Evolutionary conservation across 1,284 basidiomycete genomes (phyloP).

Genomic region (Ustilago sp.): DNA sequence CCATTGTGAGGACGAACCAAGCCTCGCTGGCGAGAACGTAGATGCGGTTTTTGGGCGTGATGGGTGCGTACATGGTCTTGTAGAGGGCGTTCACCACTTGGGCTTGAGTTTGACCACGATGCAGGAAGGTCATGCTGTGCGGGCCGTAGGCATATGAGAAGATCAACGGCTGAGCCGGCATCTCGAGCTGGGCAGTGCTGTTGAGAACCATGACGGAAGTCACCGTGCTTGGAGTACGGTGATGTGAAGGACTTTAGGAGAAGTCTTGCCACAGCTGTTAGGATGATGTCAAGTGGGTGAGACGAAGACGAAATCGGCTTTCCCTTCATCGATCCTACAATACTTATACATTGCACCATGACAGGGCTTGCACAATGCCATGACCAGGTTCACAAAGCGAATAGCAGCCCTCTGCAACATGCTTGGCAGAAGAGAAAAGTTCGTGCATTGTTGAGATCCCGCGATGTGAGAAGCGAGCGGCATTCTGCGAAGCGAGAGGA

Average conservation of each 20-base stretch:
- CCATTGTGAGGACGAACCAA: conserved; percentile 12
- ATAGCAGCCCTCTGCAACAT: background rate
- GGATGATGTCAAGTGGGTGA: background rate
- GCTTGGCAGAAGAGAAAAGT: background rate
- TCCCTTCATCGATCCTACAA: background rate
- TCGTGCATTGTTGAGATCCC: background rate
- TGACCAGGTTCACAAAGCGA: too few relatives aligned
- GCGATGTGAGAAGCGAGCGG: background rate
- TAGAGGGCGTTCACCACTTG: conserved; percentile 20
- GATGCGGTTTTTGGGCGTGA: background rate
- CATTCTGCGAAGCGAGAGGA: background rate
- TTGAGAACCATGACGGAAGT: background rate
- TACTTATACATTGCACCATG: background rate
- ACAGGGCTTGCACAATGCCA: background rate
- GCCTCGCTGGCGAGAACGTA: conserved; percentile 12
- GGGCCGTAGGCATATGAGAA: conserved; percentile 4
- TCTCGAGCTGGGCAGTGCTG: background rate
- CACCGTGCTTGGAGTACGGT: background rate
- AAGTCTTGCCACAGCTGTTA: background rate
- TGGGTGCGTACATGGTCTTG: background rate
- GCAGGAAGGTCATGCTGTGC: conserved; percentile 21
- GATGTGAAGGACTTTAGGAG: background rate
- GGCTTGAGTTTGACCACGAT: conserved; percentile 19
- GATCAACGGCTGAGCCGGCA: background rate
- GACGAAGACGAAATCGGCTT: background rate